phyloP scores from a whole-genome alignment of 805 yeast species.

The Saccharomycopsis olivae region DNA sequence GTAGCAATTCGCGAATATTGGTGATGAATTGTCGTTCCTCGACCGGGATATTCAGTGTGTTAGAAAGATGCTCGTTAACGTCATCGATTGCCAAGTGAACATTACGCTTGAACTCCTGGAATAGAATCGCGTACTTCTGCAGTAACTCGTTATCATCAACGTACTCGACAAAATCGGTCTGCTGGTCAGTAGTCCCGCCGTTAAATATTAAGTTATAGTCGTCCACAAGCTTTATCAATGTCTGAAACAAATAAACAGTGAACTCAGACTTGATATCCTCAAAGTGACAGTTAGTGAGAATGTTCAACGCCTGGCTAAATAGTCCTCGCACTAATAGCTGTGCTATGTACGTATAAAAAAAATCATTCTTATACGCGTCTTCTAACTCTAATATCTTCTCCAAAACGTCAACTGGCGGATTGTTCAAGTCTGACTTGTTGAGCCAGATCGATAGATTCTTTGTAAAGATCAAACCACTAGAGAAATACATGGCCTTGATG shows the following conservation, averaged over 20 bases:
- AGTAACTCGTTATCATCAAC: slow-evolving; percentile 1
- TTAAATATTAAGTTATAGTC: slow-evolving; percentile 10
- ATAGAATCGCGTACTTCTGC: neutral
- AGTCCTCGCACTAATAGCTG: slow-evolving; percentile 53
- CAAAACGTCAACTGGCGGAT: slow-evolving; percentile 42
- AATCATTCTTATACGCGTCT: slow-evolving; percentile 37
- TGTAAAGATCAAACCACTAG: too few relatives aligned
- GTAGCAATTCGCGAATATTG: slow-evolving; percentile 24
- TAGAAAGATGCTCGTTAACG: slow-evolving; percentile 5
- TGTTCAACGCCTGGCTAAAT: slow-evolving; percentile 42
- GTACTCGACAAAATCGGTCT: neutral
- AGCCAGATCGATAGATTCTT: slow-evolving; percentile 46
- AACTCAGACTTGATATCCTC: slow-evolving; percentile 25
- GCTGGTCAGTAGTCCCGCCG: slow-evolving; percentile 2
- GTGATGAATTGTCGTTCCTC: slow-evolving; percentile 2
- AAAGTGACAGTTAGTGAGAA: slow-evolving; percentile 34
- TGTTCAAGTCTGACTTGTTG: slow-evolving; percentile 53
- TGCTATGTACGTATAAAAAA: slow-evolving; percentile 54
- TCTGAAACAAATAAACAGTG: slow-evolving; percentile 5
- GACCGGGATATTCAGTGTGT: neutral
- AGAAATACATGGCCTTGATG: too few relatives aligned
- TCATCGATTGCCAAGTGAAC: slow-evolving; percentile 3
- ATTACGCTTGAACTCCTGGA: slow-evolving; percentile 7
- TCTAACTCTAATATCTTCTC: slow-evolving; percentile 34
- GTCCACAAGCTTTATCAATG: slow-evolving; percentile 20